Evolutionary conservation across 2,329 filamentous ascomycete genomes (phyloP).

Genomic region (Setomelanomma holmii): DNA sequence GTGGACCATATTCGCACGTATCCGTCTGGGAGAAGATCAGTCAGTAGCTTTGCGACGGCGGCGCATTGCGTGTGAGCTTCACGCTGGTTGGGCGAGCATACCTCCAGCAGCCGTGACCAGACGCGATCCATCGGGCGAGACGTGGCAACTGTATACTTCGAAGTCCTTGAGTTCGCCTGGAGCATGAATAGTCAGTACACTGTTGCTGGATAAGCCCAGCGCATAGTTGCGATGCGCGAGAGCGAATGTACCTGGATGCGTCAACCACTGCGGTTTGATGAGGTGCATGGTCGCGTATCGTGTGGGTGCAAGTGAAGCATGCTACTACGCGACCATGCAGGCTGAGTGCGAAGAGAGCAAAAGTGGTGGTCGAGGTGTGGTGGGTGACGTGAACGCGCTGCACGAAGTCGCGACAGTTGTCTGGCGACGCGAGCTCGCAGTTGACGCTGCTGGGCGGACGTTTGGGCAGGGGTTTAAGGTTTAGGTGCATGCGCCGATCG

Average conservation of each 20-base stretch:
- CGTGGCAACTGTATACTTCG: conserved; percentile 97
- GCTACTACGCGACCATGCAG: conserved; percentile 36
- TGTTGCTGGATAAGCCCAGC: too few species aligned
- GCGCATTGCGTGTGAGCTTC: conserved; percentile 28
- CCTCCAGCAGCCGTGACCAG: conserved; percentile 93
- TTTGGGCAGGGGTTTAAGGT: conserved; percentile 38
- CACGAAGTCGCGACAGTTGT: conserved; percentile 37
- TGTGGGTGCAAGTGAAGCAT: conserved; percentile 24
- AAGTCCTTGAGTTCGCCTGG: conserved; percentile 95
- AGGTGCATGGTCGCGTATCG: conserved; percentile 59
- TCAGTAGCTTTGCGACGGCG: too few species aligned
- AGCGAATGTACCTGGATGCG: conserved; percentile 80
- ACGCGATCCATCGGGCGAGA: conserved; percentile 91
- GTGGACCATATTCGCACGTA: conserved; percentile 98
- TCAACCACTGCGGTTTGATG: conserved; percentile 95
- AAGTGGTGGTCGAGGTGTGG: conserved; percentile 17
- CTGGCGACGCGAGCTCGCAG: conserved; percentile 41
- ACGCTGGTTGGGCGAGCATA: conserved; percentile 54
- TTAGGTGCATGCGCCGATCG: conserved; percentile 43
- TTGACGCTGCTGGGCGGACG: conserved; percentile 34
- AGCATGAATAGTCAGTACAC: too few species aligned
- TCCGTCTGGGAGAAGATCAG: conserved; percentile 84
- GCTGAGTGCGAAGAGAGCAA: neutral
- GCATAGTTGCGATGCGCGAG: too few species aligned
- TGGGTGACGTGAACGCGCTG: conserved; percentile 24